Evolutionary conservation across 805 yeast genomes (phyloP).

Genomic region (Candida takata): DNA sequence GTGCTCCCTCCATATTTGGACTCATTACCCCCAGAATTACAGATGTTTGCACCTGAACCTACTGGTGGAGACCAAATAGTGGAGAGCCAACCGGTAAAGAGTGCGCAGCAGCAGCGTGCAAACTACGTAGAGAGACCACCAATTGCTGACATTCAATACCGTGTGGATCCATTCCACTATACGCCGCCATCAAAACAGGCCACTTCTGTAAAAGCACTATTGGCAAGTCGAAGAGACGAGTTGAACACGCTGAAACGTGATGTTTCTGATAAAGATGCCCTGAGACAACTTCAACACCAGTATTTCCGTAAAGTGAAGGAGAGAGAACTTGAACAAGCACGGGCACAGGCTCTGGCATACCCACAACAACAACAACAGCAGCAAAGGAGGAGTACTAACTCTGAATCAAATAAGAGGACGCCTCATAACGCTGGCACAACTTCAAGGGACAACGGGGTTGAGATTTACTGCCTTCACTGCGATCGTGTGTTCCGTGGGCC

Average conservation of each 20-base stretch:
- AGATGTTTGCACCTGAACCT: conserved; percentile 2
- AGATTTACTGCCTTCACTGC: conserved; percentile 36
- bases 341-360: background rate
- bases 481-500: conserved; percentile 40
- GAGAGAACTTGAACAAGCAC: background rate
- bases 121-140: background rate
- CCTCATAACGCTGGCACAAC: conserved; percentile 19
- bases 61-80: background rate
- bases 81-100: background rate
- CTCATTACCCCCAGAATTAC: conserved; percentile 2
- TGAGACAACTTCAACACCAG: background rate
- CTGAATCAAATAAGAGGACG: too few relatives aligned
- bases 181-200: background rate
- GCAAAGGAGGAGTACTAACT: too few relatives aligned
- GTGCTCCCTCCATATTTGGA: conserved; percentile 3
- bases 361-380: background rate
- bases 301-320: background rate
- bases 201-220: conserved; percentile 5
- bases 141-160: background rate
- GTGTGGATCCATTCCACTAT: conserved; percentile 2
- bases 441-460: conserved; percentile 15
- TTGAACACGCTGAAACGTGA: conserved; percentile 3
- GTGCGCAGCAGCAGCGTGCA: background rate
- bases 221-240: conserved; percentile 9
- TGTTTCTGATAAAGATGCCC: background rate